phyloP scores from a whole-genome alignment of 371 early-diverging fungal species.

The Rhizoclosmatium hyalinum region DNA sequence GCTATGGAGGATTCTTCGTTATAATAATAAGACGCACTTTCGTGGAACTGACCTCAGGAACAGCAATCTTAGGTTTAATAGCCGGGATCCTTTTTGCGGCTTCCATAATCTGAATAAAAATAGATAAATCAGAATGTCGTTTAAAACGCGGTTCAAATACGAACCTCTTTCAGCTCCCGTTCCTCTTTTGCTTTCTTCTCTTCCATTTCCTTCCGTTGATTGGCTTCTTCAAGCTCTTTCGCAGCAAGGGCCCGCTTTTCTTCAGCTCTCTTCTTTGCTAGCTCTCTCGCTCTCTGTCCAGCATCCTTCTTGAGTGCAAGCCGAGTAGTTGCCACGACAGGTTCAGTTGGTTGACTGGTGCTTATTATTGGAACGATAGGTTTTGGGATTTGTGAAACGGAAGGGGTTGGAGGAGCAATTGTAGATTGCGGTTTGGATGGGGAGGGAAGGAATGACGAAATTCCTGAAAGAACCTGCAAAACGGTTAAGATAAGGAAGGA shows the following conservation, averaged over 20 bases:
- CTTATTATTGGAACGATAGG: not conserved
- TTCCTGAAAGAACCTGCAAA: not conserved
- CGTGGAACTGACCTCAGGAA: not conserved
- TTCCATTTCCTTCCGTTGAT: not conserved
- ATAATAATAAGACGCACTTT: too few species aligned
- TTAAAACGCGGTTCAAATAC: not conserved
- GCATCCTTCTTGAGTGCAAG: conserved; percentile 10
- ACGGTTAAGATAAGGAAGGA: not conserved
- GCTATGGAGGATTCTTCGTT: not conserved
- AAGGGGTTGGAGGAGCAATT: not conserved
- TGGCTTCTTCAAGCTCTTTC: conserved; percentile 1
- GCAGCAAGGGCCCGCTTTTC: not conserved
- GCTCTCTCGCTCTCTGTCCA: not conserved
- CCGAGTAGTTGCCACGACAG: conserved; percentile 4
- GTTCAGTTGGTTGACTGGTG: not conserved
- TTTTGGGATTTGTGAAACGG: not conserved
- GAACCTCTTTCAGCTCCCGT: not conserved
- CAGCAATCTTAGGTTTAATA: conserved; percentile 9
- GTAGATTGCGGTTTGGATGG: not conserved
- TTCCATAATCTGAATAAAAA: conserved; percentile 9
- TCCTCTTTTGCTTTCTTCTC: not conserved
- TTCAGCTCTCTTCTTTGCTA: not conserved
- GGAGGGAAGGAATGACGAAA: conserved; percentile 11
- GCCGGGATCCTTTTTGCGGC: not conserved
- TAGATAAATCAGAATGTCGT: not conserved